phyloP scores from a whole-genome alignment of 2,329 filamentous ascomycete species.

The Scytalidium lignicola region DNA sequence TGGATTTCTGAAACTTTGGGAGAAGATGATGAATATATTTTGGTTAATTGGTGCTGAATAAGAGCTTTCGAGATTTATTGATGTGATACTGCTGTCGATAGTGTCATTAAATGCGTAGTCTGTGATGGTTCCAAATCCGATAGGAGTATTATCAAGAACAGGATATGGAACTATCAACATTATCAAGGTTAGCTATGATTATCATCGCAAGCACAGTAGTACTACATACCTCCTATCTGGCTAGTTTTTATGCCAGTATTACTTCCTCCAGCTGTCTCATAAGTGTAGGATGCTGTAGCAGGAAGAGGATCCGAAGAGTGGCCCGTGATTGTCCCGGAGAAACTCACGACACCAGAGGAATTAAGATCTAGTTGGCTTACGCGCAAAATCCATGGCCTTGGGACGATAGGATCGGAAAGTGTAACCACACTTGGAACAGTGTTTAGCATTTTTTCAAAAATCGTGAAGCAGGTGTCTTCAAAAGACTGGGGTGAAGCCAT shows the following conservation, averaged over 20 bases:
- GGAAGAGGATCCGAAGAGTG: constrained; percentile 1
- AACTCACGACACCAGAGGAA: constrained; percentile 6
- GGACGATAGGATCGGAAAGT: constrained; percentile 10
- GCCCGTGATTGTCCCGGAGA: constrained; percentile 4
- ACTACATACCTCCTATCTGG: constrained; percentile 4
- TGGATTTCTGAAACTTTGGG: constrained; percentile 3
- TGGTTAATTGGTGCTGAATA: constrained; percentile 11
- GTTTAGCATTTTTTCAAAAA: constrained; percentile 17
- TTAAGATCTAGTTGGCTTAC: constrained; percentile 9
- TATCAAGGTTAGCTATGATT: no score
- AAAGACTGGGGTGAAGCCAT: constrained; percentile 12
- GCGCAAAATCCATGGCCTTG: constrained; percentile 10
- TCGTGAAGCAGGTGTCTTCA: constrained; percentile 9
- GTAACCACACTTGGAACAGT: constrained; percentile 10
- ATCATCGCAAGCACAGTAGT: no score
- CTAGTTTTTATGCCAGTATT: constrained; percentile 6
- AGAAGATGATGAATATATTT: constrained; percentile 14
- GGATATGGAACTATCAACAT: no score
- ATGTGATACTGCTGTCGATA: constrained; percentile 4
- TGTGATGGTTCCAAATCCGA: constrained; percentile 9
- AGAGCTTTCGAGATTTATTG: constrained; percentile 6
- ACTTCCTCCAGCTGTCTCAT: constrained; percentile 5
- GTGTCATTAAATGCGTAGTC: constrained; percentile 11
- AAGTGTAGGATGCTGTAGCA: constrained; percentile 9
- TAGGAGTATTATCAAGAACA: no score